Conservation (phyloP, 2,329 filamentous ascomycete species). For the Sphaerulina vaccinii region DNA sequence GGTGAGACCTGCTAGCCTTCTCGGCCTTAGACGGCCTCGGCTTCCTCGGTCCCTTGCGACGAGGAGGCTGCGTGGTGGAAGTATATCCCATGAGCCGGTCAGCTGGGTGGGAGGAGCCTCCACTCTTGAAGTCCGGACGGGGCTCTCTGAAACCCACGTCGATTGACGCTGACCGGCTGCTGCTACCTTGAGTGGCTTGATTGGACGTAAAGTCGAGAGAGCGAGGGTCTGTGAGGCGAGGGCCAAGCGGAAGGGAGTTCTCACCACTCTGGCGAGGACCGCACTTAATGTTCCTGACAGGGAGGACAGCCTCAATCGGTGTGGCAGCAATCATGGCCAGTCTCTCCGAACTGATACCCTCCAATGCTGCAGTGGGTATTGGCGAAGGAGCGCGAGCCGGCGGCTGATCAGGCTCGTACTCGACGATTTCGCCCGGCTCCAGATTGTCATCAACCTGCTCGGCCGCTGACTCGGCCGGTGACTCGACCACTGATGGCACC, state of each 20-base stretch:
- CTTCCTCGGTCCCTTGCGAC: not conserved
- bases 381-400: not conserved
- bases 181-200: no score
- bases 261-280: slow-evolving; percentile 1
- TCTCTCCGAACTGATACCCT: slow-evolving; percentile 6
- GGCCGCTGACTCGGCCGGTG: not conserved
- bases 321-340: slow-evolving; percentile 12
- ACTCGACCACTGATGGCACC: no score
- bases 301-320: not conserved
- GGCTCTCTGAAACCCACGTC: no score
- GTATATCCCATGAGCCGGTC: not conserved
- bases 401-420: not conserved
- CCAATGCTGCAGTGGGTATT: not conserved
- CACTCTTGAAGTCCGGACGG: no score
- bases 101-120: not conserved
- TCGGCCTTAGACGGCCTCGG: no score
- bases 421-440: not conserved
- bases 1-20: no score
- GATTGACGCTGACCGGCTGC: not conserved
- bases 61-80: not conserved
- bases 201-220: not conserved
- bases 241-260: slow-evolving; percentile 3
- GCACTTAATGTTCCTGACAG: not conserved
- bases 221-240: no score
- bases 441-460: not conserved